Base-by-base conservation (phyloP, 2,329 filamentous ascomycete genomes). In the Samsoniella hepiali region DNA sequence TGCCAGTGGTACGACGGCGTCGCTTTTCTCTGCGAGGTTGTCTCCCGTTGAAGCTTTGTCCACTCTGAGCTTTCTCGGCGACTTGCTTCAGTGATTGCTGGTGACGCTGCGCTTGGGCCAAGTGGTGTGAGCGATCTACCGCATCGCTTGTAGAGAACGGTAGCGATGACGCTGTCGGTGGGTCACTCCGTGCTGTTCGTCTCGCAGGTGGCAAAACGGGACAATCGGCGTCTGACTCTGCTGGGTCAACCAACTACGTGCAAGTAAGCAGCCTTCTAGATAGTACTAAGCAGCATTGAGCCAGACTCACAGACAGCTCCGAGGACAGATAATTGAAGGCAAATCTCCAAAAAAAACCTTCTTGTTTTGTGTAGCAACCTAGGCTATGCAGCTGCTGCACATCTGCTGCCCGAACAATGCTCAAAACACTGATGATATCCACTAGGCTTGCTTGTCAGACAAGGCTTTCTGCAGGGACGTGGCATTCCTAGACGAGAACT, bases 341-440 rank as follows among this genome's bases (percentile, higher is more conserved):
- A 15, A 15, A 32, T 32, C 47, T 27, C 47, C 47, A 51, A 51
- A 29, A 32, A 3, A 51, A 5, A 6, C 47, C 22, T 13, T 29
- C 27, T 31, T 29, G 31, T 32, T 29, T 13, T 29, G 13, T 32
- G 47, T 11, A 13, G 27, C n/a, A 29, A 31, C 31, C 27, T 51
- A 8, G 22, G n/a, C 47, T 32, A 6, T 27, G 13, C 8, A 29
- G 11, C 22, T 54, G 50, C 31, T 54, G 50, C 50, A 54, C 50
- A 17, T n/a, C 29, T 38, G 50, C 50, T 31, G 15, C 50, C 15
- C 50, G 29, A 36, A 54, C n/a, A 27, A 54, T 38, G 34, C 50
- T 54, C 34, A 32, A 36, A 54, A 54, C 50, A 27, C 31, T 54
- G 50, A 54, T 38, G 34, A 54, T 54, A 54, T 54, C 50, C 50